A percentile compares a stretch with the other conserved stretches of the same genome.
Conservation (phyloP, 495 filamentous ascomycete genomes). For the Cercophora newfieldiana region DNA sequence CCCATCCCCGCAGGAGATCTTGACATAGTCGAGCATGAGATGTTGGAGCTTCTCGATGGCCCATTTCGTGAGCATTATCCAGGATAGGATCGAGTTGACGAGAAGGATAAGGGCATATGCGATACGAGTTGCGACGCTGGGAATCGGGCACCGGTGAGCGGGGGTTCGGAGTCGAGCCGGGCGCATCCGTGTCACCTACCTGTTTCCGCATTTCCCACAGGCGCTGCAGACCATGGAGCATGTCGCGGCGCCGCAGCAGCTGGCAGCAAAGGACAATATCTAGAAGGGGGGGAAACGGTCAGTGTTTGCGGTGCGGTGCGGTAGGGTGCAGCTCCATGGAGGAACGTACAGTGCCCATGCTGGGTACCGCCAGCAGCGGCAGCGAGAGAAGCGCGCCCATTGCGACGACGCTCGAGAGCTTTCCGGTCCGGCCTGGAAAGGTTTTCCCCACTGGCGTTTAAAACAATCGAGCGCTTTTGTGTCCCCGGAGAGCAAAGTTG, state of each 20-base stretch:
- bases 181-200: conserved; percentile 49
- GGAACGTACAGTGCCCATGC: conserved; percentile 76
- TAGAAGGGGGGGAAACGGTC: conserved; percentile 37
- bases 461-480: background rate
- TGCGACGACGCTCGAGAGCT: conserved; percentile 26
- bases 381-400: conserved; percentile 94
- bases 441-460: background rate
- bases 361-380: conserved; percentile 84
- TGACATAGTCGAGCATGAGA: conserved; percentile 90
- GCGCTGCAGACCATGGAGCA: conserved; percentile 92
- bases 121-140: conserved; percentile 92
- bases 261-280: conserved; percentile 74
- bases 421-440: background rate
- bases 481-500: background rate
- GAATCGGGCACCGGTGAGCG: conserved; percentile 11
- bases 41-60: conserved; percentile 92
- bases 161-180: background rate
- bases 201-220: conserved; percentile 95
- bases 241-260: conserved; percentile 93
- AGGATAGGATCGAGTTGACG: conserved; percentile 92
- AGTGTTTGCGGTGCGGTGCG: conserved; percentile 13
- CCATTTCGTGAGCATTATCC: conserved; percentile 99
- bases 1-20: conserved; percentile 85
- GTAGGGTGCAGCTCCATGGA: background rate
- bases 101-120: conserved; percentile 95